Base-by-base conservation (phyloP, 108 stramenopile genomes). In the Cyclotella choctawhatcheeana region DNA sequence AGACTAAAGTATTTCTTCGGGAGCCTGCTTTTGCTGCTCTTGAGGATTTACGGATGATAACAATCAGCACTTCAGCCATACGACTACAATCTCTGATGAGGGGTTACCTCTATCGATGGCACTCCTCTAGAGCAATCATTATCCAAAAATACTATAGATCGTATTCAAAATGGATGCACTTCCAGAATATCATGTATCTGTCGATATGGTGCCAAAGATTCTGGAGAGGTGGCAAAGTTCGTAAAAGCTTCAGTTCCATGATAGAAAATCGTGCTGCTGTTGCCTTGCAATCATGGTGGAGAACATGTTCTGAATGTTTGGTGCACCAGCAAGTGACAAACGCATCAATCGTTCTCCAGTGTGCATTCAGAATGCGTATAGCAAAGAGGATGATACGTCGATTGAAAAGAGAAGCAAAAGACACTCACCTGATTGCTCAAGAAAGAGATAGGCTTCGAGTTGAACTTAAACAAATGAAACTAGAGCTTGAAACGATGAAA, bases 1-100 rank as follows among this genome's bases (percentile, higher is more conserved):
- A 79, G 55, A 87, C 88, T n/a, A 96, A 94, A 72, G 93, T 98
- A 5, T 98, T 96, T 56, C 71, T 98, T 30, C 83, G 94, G 12
- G 64, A 70, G 7, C 51, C 62, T 20, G 86, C 93, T 16, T 95
- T 93, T 72, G 93, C 96, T 18, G 74, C 85, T 12, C 78, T 98
- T n/a, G 97, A 98, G 73, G 64, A 71, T 35, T 67, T 95, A 2
- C 82, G 94, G 32, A 73, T 79, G 18, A 50, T 45, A 22, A 50
- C 67, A 65, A 43, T 81, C 44, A 81, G 74, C 27, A 24, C 66
- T 22, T 72, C 79, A 26, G 79, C 73, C 50, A 69, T 32, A 27
- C 62, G 26, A 29, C 31, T 81, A 26, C 79, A 81, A 65, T 71
- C 79, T 20, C 52, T 29, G 22, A 50, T 65, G 30, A 69, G 79